Evolutionary conservation across 1,284 basidiomycete genomes (phyloP), one percentile per base, ranked within the genome.

Genomic region (Boletus semigastroideus): DNA sequence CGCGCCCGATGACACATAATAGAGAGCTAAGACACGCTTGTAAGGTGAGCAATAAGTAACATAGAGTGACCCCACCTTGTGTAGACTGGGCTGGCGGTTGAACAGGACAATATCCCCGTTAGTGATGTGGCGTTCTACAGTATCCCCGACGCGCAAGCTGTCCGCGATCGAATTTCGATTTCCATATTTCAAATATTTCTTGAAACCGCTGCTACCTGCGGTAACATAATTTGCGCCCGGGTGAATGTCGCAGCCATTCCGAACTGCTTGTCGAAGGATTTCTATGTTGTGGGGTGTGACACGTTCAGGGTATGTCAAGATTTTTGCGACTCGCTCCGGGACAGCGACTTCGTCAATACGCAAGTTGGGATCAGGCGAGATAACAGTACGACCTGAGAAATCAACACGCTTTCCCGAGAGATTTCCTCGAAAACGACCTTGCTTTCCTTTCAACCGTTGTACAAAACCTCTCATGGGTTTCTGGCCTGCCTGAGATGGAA

Each of bases 331-430:
- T 52, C 94, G 86, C 70, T 98, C 92, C 0, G 97, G 97, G 1
- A 99, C 92, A 17, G 97, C 97, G 16, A 98, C 94, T 73, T 98
- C 94, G 70, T 99, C 96, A 65, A 99, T 98, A 47, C 93, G 88
- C 56, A 99, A 76, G 69, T 99, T 99, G 11, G 97, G 97, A 70
- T 99, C 97, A 0, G 97, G 97, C 3, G 94, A 96, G 66, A 99
- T 99, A 72, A 99, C 97, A 6, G 97, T 99, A 64, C 97, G 89
- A 16, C 89, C 97, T 1, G 95, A 98, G 68, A 99, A 99, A 71
- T 99, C 97, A 61, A 99, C 97, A 72, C 97, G 93, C 72, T 99
- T 99, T 56, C 97, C 97, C 0, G 95, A 98, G 17, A 99, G 78
- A 69, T 99, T 99, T 28, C 97, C 97, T 70, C 97, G 84, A 76